phyloP scores from a whole-genome alignment of 768 basidiomycete species.

The Amylocystis lapponica region DNA sequence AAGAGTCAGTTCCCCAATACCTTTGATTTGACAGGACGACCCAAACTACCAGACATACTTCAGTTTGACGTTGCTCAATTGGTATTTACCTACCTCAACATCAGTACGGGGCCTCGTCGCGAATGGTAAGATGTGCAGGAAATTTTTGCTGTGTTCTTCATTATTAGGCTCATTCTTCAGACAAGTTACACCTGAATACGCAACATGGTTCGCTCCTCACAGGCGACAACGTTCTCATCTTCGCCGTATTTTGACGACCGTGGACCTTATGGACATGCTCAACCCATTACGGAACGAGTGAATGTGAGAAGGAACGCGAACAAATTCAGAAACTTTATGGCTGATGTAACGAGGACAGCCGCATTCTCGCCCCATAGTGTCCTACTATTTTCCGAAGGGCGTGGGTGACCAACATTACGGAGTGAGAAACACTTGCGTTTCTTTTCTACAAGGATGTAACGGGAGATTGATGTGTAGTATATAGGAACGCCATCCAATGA shows the following conservation, averaged over 20 bases:
- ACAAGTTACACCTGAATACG: neutral
- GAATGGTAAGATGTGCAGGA: too few species aligned
- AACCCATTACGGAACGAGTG: slow-evolving; percentile 75
- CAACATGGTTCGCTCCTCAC: slow-evolving; percentile 32
- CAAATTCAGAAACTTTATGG: neutral
- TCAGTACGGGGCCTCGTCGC: too few species aligned
- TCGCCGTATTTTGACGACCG: slow-evolving; percentile 73
- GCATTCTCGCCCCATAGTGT: slow-evolving; percentile 86
- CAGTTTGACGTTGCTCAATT: too few species aligned
- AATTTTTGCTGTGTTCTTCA: too few species aligned
- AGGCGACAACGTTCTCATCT: slow-evolving; percentile 60
- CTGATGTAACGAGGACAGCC: slow-evolving; percentile 35
- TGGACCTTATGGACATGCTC: slow-evolving; percentile 61
- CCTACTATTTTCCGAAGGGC: slow-evolving; percentile 93
- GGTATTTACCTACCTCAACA: too few species aligned
- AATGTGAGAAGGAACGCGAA: slow-evolving; percentile 46
- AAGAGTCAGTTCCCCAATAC: too few species aligned
- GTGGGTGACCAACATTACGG: slow-evolving; percentile 97
- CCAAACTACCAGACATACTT: too few species aligned
- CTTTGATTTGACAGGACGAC: too few species aligned
- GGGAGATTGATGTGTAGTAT: slow-evolving; percentile 7
- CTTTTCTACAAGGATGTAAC: neutral
- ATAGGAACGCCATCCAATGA: slow-evolving; percentile 98
- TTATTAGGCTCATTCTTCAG: too few species aligned
- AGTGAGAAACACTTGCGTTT: slow-evolving; percentile 38